These are phyloP conservation scores for Colletotrichum gloeosporioides DNA, from an alignment of 2,329 filamentous ascomycete species.

Conservation along the genomic window DNA sequence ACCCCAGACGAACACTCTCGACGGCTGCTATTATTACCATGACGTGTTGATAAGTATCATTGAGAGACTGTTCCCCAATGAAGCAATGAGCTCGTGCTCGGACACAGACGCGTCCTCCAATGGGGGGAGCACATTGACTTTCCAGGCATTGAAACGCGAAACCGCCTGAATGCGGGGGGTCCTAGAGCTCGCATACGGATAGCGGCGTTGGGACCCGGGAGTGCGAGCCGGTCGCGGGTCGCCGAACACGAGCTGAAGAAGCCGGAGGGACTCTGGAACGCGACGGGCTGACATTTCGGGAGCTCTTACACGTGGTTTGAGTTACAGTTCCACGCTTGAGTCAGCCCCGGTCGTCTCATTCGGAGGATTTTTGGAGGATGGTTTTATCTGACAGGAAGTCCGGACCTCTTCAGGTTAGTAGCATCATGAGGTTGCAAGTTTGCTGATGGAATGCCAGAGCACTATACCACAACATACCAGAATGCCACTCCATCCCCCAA, in stretches of 20 bases:
- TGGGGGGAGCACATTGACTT: background rate
- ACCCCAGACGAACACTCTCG: background rate
- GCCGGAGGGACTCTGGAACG: background rate
- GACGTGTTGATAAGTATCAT: background rate
- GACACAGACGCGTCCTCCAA: background rate
- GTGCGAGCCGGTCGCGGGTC: background rate
- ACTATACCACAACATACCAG: background rate
- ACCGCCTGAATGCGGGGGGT: background rate
- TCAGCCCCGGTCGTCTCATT: background rate
- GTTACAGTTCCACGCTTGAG: background rate
- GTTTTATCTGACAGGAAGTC: background rate
- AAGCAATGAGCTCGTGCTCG: conserved; percentile 6
- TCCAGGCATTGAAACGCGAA: background rate
- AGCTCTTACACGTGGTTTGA: background rate
- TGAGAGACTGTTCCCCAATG: background rate
- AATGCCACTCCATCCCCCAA: background rate
- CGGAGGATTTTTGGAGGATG: background rate
- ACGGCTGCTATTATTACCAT: background rate
- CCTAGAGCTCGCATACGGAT: background rate
- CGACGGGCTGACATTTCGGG: background rate
- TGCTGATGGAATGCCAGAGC: background rate
- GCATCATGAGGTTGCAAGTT: background rate
- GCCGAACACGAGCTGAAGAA: background rate
- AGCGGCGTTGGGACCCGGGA: background rate
- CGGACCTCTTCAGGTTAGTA: background rate